phyloP scores from a whole-genome alignment of 2,329 filamentous ascomycete genomes.

The Colletotrichum australisinense region DNA sequence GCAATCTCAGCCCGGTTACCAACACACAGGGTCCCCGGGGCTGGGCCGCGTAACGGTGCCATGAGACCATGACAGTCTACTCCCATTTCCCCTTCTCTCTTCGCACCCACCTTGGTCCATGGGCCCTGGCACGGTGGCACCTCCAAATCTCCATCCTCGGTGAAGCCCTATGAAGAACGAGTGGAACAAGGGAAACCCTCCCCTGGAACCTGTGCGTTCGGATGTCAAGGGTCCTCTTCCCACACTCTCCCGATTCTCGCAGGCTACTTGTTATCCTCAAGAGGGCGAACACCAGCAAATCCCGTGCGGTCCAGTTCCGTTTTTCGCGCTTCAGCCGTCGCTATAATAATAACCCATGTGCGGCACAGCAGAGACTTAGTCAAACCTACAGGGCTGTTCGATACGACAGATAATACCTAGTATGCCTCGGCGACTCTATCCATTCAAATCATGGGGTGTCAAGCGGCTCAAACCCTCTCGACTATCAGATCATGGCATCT shows the following conservation, averaged over 20 bases:
- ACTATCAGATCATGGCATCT: not conserved
- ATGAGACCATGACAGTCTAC: not conserved
- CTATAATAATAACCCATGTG: not conserved
- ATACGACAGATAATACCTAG: not conserved
- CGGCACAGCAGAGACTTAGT: not conserved
- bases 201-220: not conserved
- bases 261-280: not conserved
- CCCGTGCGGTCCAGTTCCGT: constrained; percentile 11
- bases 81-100: constrained; percentile 7
- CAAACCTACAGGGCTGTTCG: not conserved
- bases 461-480: not conserved
- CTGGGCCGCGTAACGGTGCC: constrained; percentile 18
- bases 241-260: constrained; percentile 5
- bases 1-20: constrained; percentile 8
- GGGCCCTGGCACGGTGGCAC: not conserved
- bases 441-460: not conserved
- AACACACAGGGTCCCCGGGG: constrained; percentile 19
- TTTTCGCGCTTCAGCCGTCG: constrained; percentile 1
- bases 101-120: not conserved
- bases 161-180: constrained; percentile 27
- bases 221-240: constrained; percentile 1
- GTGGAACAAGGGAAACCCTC: not conserved
- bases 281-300: not conserved
- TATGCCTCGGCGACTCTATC: not conserved
- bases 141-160: constrained; percentile 7